Base-by-base conservation (phyloP, 1,139 yeast genomes). In the Tardiomyces digboiensis region DNA sequence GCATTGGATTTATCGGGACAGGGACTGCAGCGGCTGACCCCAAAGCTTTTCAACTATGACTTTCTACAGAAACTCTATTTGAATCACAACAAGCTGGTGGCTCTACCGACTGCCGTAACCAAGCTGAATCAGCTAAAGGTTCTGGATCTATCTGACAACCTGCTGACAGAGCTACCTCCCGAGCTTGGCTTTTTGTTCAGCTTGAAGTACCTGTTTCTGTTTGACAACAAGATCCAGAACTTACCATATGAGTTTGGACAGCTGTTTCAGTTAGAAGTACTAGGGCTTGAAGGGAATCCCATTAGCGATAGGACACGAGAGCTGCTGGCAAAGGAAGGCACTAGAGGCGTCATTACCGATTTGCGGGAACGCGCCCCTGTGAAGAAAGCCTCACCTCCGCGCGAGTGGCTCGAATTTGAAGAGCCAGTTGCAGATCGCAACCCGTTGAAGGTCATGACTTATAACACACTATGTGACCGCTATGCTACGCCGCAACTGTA, bases 231-330 rank as follows among this genome's bases (percentile, higher is more conserved):
- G 59, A 71, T 93, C 55, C 70, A 73, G 47, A 74, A 78, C 1
- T 67, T 93, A 49, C 98, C 99, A 1, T 72, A 69, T 61, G 93
- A 85, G 58, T 80, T 91, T 62, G 97, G 98, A 33, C 82, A 81
- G 56, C 71, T 93, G 51, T 84, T 81, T 60, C 94, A 87, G 56
- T 72, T 93, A 50, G 83, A 85, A 53, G 82, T 89, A 59, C 66
- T 93, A 45, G 99, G 98, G 36, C 72, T 91, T 44, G 97, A 91
- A 62, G 98, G 98, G 1, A 93, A 93, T 60, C 89, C 95, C 7
- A 66, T 91, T 54, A 85, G 82, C 55, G 72, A 74, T 47, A 78
- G 75, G 38, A 63, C 77, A 46, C 78, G 87, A 44, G 76, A 80
- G 51, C 74, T 83, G 26, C 61, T 91, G 46, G 80, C 94, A 1